A percentile compares a stretch with the other conserved stretches of the same genome.
These are phyloP conservation scores for Dioscorea zingiberensis DNA, from an alignment of 106 monocot genomes.

Conservation along the genomic window DNA sequence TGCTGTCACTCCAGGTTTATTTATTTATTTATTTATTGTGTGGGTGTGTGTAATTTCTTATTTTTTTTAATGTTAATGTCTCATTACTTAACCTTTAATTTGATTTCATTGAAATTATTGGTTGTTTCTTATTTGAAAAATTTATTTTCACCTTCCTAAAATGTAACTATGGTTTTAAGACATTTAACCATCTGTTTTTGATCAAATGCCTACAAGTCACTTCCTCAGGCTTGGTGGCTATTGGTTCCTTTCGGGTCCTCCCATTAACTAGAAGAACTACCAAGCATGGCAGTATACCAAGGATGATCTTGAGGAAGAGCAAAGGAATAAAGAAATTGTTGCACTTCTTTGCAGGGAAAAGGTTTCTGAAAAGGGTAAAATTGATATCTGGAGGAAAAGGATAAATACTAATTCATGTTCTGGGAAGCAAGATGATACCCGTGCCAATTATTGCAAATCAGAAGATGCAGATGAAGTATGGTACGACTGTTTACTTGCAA, in stretches of 20 bases:
- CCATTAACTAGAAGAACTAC: conserved; percentile 35
- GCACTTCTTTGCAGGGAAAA: conserved; percentile 39
- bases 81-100: no score
- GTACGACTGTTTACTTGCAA: conserved; percentile 17
- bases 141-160: no score
- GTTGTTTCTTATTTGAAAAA: no score
- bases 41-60: no score
- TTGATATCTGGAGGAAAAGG: conserved; percentile 35
- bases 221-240: conserved; percentile 19
- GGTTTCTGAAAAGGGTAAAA: conserved; percentile 26
- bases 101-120: no score
- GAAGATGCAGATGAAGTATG: conserved; percentile 42
- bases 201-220: no score
- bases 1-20: no score
- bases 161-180: no score
- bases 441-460: conserved; percentile 24
- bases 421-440: conserved; percentile 29
- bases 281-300: conserved; percentile 24
- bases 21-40: no score
- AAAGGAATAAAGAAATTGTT: conserved; percentile 30
- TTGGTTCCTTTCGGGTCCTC: conserved; percentile 40
- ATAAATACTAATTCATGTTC: conserved; percentile 32
- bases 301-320: conserved; percentile 32
- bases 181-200: no score
- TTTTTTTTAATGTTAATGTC: no score